Evolutionary conservation across 75 land plant genomes (phyloP).

Genomic region (Pseudotsuga menziesii): DNA sequence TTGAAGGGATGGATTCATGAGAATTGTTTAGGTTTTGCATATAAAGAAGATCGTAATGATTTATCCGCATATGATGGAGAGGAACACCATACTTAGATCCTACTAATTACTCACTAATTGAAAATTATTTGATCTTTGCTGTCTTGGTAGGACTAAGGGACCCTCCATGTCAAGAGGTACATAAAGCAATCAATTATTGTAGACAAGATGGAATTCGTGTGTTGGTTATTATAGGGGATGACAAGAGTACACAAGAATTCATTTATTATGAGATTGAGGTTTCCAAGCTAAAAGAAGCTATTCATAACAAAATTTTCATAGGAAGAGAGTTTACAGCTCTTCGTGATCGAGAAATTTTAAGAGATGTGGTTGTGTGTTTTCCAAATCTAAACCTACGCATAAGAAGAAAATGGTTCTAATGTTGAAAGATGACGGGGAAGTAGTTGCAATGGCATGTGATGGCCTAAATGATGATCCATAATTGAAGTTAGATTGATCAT

Average conservation of each 20-base stretch:
- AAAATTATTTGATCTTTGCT: too few species aligned
- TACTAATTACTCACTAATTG: too few species aligned
- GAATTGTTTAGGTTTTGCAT: too few species aligned
- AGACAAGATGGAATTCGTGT: conserved; percentile 90
- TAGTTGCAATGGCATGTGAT: conserved; percentile 98
- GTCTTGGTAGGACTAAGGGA: conserved; percentile 41
- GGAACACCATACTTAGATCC: too few species aligned
- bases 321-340: conserved; percentile 71
- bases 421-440: conserved; percentile 76
- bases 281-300: conserved; percentile 60
- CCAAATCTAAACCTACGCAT: conserved; percentile 88
- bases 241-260: conserved; percentile 90
- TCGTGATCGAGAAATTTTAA: conserved; percentile 34
- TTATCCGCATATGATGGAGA: too few species aligned
- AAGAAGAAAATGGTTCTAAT: conserved; percentile 65
- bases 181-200: conserved; percentile 80
- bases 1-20: too few species aligned
- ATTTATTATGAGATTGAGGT: conserved; percentile 92
- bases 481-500: conserved; percentile 64
- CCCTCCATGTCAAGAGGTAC: conserved; percentile 88
- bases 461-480: conserved; percentile 99
- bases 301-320: conserved; percentile 59
- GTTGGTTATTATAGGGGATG: conserved; percentile 94
- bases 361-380: conserved; percentile 83
- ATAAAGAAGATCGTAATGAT: too few species aligned